phyloP scores from a whole-genome alignment of 176 grass and related monocot genomes.

The Miscanthus lutarioriparius region DNA sequence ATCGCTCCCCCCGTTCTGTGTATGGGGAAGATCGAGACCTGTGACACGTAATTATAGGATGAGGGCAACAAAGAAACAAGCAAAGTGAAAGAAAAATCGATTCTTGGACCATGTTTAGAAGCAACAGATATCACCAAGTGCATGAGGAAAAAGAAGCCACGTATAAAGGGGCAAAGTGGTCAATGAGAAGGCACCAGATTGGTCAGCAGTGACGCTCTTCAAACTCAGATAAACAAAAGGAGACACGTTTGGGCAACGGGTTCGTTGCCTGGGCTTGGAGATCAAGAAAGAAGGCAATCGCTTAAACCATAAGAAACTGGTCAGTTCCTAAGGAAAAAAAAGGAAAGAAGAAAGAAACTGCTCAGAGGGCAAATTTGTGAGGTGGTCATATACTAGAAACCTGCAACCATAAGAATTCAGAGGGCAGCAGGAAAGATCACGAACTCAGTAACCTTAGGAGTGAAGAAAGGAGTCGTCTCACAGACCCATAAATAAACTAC shows the following conservation, averaged over 20 bases:
- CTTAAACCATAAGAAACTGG: constrained; percentile 33
- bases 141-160: constrained; percentile 25
- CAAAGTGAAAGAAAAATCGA: constrained; percentile 24
- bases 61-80: background rate
- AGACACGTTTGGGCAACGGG: constrained; percentile 24
- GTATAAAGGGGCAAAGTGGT: constrained; percentile 33
- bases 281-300: constrained; percentile 35
- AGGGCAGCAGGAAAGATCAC: constrained; percentile 4
- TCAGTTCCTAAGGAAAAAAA: background rate
- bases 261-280: constrained; percentile 17
- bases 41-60: constrained; percentile 9
- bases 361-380: constrained; percentile 12
- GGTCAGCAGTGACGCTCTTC: constrained; percentile 23
- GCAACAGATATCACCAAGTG: constrained; percentile 42
- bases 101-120: constrained; percentile 49
- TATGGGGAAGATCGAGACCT: constrained; percentile 8
- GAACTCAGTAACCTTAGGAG: background rate
- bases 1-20: constrained; percentile 8
- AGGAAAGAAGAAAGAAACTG: background rate
- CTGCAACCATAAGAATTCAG: constrained; percentile 19
- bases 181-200: constrained; percentile 35
- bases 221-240: constrained; percentile 19
- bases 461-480: background rate
- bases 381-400: constrained; percentile 17
- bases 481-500: constrained; percentile 5